These are phyloP conservation scores for Xanthoceras sorbifolium DNA, from an alignment of 345 rosid species.

Conservation along the genomic window DNA sequence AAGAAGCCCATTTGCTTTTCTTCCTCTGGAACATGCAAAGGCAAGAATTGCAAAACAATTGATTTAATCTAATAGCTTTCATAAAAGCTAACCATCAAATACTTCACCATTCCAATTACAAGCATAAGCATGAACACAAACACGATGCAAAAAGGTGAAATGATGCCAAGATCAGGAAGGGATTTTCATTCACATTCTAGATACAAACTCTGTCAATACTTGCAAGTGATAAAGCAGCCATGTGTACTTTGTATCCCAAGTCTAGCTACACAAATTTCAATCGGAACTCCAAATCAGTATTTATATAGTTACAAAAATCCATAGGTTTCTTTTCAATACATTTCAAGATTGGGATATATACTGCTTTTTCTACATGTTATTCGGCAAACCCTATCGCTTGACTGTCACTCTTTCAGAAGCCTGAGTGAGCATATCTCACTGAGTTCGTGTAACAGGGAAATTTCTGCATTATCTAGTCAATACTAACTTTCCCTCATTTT, in stretches of 20 bases:
- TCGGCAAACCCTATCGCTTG: neutral
- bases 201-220: neutral
- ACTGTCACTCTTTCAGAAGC: neutral
- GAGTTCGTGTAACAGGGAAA: neutral
- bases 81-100: neutral
- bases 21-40: conserved; percentile 51
- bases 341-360: neutral
- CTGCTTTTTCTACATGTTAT: neutral
- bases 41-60: neutral
- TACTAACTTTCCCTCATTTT: neutral
- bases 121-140: neutral
- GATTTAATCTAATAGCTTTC: neutral
- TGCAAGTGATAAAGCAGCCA: neutral
- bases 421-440: neutral
- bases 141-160: neutral
- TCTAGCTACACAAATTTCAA: neutral
- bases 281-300: neutral
- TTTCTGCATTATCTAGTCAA: neutral
- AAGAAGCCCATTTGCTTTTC: conserved; percentile 36
- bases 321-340: neutral
- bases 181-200: neutral
- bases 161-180: neutral
- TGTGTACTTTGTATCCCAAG: neutral
- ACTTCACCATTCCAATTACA: neutral
- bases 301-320: neutral